These are phyloP conservation scores for Neolentinus lepideus DNA, from an alignment of 1,284 basidiomycete species.

Conservation along the genomic window DNA sequence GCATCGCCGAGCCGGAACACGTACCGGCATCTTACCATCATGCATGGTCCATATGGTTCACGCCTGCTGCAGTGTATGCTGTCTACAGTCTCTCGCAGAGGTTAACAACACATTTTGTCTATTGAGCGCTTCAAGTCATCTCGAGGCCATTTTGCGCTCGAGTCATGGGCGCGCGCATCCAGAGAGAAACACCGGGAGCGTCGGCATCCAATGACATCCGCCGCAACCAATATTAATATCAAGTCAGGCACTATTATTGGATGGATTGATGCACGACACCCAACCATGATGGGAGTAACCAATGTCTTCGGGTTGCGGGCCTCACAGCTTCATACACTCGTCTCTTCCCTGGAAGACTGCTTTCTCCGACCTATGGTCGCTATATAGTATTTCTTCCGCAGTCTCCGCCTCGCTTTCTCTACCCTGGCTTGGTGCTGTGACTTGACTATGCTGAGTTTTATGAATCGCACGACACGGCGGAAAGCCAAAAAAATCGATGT, in stretches of 20 bases:
- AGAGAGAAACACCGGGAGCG: background rate
- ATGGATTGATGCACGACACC: background rate
- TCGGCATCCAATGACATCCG: background rate
- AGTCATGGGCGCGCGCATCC: background rate
- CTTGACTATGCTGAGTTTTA: background rate
- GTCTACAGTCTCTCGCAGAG: no score
- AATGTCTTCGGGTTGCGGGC: background rate
- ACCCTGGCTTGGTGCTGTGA: background rate
- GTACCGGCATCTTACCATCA: no score
- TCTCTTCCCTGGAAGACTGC: background rate
- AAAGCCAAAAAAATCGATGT: constrained; percentile 10
- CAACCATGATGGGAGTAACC: background rate
- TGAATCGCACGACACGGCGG: constrained; percentile 8
- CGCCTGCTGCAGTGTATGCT: no score
- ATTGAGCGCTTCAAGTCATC: no score
- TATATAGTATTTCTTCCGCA: background rate
- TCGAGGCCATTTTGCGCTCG: no score
- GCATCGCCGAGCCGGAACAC: no score
- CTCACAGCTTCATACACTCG: background rate
- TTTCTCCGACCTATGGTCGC: background rate
- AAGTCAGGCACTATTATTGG: background rate
- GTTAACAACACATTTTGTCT: no score
- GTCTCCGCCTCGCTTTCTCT: background rate
- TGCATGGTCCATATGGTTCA: no score
- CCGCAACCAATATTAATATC: background rate